Percentiles rank a stretch among this genome's conserved stretches.
Conservation (phyloP, 352 stramenopile species). For the Phytophthora melonis region DNA sequence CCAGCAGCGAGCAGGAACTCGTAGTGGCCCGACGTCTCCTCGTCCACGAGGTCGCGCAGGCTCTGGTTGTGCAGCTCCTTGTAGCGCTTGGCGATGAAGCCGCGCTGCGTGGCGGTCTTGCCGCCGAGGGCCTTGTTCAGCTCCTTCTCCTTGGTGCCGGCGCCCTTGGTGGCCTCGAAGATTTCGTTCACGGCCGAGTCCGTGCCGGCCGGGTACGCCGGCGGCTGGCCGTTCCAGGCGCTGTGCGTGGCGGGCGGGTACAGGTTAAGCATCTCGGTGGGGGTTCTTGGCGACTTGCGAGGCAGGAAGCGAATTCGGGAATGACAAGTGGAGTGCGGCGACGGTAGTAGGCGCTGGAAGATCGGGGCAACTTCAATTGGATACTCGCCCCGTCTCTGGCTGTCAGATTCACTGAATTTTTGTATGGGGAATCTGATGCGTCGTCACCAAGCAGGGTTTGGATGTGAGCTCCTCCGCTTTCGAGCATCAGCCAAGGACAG, state of each 20-base stretch:
- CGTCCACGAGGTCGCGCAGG: conserved; percentile 68
- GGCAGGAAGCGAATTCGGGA: conserved; percentile 29
- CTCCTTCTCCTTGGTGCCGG: conserved; percentile 73
- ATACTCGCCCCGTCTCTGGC: conserved; percentile 5
- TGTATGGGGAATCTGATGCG: background rate
- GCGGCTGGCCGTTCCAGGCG: conserved; percentile 59
- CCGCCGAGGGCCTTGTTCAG: conserved; percentile 68
- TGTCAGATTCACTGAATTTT: conserved; percentile 10
- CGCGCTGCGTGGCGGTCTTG: conserved; percentile 68
- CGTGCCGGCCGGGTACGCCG: conserved; percentile 56
- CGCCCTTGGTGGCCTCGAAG: conserved; percentile 67
- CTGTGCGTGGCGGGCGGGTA: conserved; percentile 79
- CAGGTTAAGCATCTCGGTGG: conserved; percentile 72
- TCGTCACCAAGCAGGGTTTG: too few species aligned
- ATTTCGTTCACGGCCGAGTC: conserved; percentile 73
- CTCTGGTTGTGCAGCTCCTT: conserved; percentile 69
- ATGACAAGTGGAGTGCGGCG: background rate
- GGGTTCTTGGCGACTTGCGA: conserved; percentile 28
- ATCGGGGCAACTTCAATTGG: conserved; percentile 14
- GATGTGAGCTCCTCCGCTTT: too few species aligned
- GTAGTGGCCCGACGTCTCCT: conserved; percentile 72
- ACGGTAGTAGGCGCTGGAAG: too few species aligned
- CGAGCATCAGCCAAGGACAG: too few species aligned
- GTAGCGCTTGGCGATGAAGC: conserved; percentile 78
- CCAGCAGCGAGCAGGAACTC: conserved; percentile 69